Percentiles rank a stretch among this genome's conserved stretches.
phyloP scores from a whole-genome alignment of 148 eudicot genomes.

The Rhododendron ferrugineum region DNA sequence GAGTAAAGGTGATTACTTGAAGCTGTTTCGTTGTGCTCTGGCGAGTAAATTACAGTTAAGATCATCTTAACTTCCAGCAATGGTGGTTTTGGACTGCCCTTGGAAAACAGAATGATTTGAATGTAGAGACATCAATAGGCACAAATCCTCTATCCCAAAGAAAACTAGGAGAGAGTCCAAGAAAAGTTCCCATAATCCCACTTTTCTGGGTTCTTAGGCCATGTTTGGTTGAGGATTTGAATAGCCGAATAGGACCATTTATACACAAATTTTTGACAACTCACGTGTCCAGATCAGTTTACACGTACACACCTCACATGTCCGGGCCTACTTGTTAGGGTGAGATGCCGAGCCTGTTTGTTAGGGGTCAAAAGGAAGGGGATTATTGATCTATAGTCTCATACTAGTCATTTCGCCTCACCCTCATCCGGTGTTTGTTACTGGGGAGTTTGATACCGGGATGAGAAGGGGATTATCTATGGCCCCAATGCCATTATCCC shows the following conservation, averaged over 20 bases:
- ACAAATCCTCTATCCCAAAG: neutral
- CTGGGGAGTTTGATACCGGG: too few relatives aligned
- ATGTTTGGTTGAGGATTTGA: neutral
- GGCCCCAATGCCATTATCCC: too few relatives aligned
- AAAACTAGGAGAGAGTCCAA: neutral
- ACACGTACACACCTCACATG: neutral
- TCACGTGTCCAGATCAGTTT: neutral
- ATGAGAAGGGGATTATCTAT: too few relatives aligned
- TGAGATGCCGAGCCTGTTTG: neutral
- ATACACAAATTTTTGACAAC: neutral
- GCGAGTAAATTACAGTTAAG: neutral
- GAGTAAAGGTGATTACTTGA: neutral
- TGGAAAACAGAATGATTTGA: neutral
- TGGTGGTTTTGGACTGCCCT: neutral
- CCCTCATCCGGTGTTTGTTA: too few relatives aligned
- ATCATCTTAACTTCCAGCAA: neutral
- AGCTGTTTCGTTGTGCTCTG: neutral
- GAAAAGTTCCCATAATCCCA: neutral
- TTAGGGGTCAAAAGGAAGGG: neutral
- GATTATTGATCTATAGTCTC: too few relatives aligned
- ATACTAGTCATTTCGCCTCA: too few relatives aligned
- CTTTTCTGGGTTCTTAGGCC: neutral
- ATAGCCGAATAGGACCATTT: neutral
- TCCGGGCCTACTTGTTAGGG: too few relatives aligned
- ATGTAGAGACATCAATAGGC: neutral